phyloP scores from a whole-genome alignment of 1,284 basidiomycete genomes.

The Megacollybia platyphylla region DNA sequence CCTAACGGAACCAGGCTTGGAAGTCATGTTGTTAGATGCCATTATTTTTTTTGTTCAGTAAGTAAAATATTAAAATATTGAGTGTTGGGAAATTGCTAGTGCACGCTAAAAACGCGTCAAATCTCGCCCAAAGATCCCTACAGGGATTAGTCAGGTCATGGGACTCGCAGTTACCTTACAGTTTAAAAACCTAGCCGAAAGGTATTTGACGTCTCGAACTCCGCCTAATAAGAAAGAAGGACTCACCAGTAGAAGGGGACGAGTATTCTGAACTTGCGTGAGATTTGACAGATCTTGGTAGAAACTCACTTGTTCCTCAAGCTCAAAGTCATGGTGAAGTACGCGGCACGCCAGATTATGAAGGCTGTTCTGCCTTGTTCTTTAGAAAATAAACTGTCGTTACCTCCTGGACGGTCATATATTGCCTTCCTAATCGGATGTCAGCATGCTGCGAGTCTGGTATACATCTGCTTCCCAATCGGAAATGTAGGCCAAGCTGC shows the following conservation, averaged over 20 bases:
- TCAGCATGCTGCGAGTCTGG: background rate
- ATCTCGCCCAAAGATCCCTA: constrained; percentile 74
- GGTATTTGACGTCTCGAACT: background rate
- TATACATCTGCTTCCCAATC: constrained; percentile 35
- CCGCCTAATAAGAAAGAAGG: constrained; percentile 9
- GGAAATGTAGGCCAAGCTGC: constrained; percentile 75
- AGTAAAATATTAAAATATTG: too few relatives aligned
- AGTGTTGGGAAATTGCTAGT: too few relatives aligned
- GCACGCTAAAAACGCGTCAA: constrained; percentile 55
- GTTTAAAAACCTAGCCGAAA: constrained; percentile 36
- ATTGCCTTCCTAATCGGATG: constrained; percentile 50
- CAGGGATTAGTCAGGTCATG: constrained; percentile 9
- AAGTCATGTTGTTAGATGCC: too few relatives aligned
- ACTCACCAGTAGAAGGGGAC: constrained; percentile 62
- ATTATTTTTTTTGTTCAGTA: too few relatives aligned
- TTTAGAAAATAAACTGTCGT: constrained; percentile 44
- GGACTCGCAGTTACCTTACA: constrained; percentile 19
- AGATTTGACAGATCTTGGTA: constrained; percentile 1
- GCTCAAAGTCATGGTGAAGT: constrained; percentile 71
- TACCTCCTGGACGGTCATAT: constrained; percentile 47
- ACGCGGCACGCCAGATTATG: constrained; percentile 71
- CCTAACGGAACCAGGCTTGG: too few relatives aligned
- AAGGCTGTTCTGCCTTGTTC: constrained; percentile 65
- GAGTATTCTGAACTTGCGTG: constrained; percentile 35
- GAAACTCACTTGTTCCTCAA: constrained; percentile 57